Evolutionary conservation across 2,329 filamentous ascomycete species (phyloP), one percentile per base, ranked within the genome.

Genomic region (Exophiala oligosperma): DNA sequence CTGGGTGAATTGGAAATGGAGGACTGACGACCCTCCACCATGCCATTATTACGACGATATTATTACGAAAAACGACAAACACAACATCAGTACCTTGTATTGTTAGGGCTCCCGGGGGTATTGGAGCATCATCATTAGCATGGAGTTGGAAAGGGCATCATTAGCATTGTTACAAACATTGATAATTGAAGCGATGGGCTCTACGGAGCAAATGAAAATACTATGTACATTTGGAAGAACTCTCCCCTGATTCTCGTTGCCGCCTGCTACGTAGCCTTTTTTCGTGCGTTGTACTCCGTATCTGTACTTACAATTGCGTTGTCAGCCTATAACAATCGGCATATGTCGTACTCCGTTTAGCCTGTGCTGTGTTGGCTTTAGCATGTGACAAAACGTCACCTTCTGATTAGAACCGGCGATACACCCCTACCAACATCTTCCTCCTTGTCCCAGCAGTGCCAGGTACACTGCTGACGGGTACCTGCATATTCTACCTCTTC

Each of bases 381-480:
- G 21, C 40, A 43, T 43, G 40, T 43, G 40, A 43, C 40, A 43
- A 23, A 43, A 43, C 40, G 40, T 43, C 40, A 21, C 7, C 40
- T 6, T 43, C 40, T 4, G 2, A 9, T 43, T 17, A 43, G 4
- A n/a, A 7, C 14, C 40, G 2, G 40, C 21, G n/a, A 21, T 21
- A 5, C 17, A 14, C 17, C 6, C n/a, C 14, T 43, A 17, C 40
- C 40, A 43, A 43, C 21, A 5, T 23, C 40, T 5, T 9, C 5
- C 40, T 43, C 40, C n/a, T 23, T 9, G n/a, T 23, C 26, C 32
- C 49, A 40, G 44, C 54, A 53, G 44, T 57, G 50, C 51, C 61
- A 63, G 61, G 57, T 53, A 59, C 58, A 55, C 61, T 35, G 32
- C 32, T 35, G 7, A 35, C 32, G 32, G 32, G 61, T 63, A 63